phyloP scores from a whole-genome alignment of 495 filamentous ascomycete species.

The Viridothelium virens region DNA sequence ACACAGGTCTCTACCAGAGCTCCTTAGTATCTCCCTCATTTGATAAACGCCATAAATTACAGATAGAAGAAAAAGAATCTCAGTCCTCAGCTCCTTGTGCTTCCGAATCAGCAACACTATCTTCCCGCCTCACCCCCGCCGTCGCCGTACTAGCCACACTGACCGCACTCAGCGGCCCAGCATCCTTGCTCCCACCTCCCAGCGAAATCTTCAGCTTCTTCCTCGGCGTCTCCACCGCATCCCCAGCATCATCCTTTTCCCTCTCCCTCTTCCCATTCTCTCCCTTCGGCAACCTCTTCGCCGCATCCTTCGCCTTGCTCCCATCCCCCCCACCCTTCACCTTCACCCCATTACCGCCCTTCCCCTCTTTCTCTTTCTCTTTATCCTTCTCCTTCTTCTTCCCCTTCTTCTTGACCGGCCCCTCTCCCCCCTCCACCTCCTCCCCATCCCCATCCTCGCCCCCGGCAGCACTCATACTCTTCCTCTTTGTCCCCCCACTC shows the following conservation, averaged over 20 bases:
- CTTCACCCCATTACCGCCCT: constrained; percentile 12
- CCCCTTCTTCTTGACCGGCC: constrained; percentile 41
- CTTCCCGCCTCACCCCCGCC: neutral
- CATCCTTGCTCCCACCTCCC: constrained; percentile 3
- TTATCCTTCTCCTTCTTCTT: constrained; percentile 26
- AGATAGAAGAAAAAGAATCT: too few relatives aligned
- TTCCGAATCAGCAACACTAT: constrained; percentile 4
- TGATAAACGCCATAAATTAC: constrained; percentile 3
- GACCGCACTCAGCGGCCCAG: constrained; percentile 5
- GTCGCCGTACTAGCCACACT: neutral
- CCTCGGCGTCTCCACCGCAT: neutral
- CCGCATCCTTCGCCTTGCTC: constrained; percentile 9
- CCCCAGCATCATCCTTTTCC: constrained; percentile 2
- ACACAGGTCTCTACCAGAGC: too few relatives aligned
- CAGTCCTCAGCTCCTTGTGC: neutral
- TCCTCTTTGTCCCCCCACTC: constrained; percentile 23
- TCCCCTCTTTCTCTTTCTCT: constrained; percentile 11
- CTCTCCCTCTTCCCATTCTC: constrained; percentile 1
- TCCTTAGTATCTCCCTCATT: too few relatives aligned
- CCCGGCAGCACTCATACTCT: constrained; percentile 20
- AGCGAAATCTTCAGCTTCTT: constrained; percentile 9
- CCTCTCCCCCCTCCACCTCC: constrained; percentile 26
- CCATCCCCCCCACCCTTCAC: neutral
- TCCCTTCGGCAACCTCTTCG: constrained; percentile 6
- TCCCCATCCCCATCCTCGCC: constrained; percentile 29